A percentile compares a stretch with the other conserved stretches of the same genome.
Evolutionary conservation across 2,329 filamentous ascomycete genomes (phyloP).

Genomic region (Arthrobotrys musiformis): DNA sequence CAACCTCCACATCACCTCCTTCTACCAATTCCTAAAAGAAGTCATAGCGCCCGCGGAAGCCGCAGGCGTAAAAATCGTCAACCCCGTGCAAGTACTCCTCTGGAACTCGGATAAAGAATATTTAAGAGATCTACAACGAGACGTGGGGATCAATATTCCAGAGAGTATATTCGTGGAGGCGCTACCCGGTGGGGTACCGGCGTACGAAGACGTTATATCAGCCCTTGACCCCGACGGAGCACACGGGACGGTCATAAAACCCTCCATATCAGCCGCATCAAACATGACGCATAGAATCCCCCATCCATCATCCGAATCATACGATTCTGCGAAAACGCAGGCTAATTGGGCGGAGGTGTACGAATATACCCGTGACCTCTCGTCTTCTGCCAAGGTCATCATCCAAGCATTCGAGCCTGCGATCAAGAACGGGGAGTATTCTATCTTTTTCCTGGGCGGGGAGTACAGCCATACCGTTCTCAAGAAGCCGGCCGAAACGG

Average conservation of each 20-base stretch:
- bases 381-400: conserved; percentile 18
- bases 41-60: conserved; percentile 3
- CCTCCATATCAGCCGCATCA: conserved; percentile 32
- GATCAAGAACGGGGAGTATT: conserved; percentile 33
- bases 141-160: conserved; percentile 13
- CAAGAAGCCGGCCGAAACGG: conserved; percentile 10
- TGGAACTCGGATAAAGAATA: conserved; percentile 44
- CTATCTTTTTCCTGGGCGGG: conserved; percentile 28
- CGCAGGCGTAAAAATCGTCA: conserved; percentile 1
- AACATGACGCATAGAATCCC: conserved; percentile 24
- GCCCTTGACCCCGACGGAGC: too few relatives aligned
- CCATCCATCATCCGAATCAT: background rate
- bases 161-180: conserved; percentile 25
- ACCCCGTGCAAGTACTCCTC: conserved; percentile 7
- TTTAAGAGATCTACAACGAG: conserved; percentile 7
- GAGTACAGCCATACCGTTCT: conserved; percentile 45
- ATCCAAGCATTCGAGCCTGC: conserved; percentile 28
- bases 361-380: conserved; percentile 3
- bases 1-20: conserved; percentile 6
- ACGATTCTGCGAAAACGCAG: conserved; percentile 12
- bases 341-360: conserved; percentile 6
- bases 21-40: conserved; percentile 17
- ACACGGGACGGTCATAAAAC: conserved; percentile 45
- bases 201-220: background rate
- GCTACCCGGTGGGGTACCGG: background rate